Percentiles rank a stretch among this genome's conserved stretches.
phyloP scores from a whole-genome alignment of 805 yeast genomes.

The Suhomyces faveliae region DNA sequence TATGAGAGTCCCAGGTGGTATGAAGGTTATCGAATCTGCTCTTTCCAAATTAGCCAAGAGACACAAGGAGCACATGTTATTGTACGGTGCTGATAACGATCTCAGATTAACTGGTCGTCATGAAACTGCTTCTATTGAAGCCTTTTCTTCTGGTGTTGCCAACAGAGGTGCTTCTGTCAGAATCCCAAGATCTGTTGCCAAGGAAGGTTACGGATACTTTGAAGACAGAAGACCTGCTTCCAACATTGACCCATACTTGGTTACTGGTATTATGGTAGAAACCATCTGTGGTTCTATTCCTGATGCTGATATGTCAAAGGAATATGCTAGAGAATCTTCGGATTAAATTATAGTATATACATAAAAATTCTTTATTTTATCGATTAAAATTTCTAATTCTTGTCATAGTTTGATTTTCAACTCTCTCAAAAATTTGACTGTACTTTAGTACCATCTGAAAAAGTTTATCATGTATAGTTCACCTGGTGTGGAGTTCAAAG shows the following conservation, averaged over 20 bases:
- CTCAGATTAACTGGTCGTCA: constrained; percentile 96
- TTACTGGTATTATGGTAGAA: constrained; percentile 97
- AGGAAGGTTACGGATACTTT: constrained; percentile 96
- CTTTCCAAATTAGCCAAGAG: constrained; percentile 91
- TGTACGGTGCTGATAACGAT: constrained; percentile 95
- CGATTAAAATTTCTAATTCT: constrained; percentile 2
- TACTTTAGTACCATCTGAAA: background rate
- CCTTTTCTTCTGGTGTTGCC: constrained; percentile 96
- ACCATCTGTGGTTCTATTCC: constrained; percentile 93
- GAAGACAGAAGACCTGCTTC: constrained; percentile 99
- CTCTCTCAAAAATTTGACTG: background rate
- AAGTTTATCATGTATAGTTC: constrained; percentile 1
- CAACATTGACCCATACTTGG: constrained; percentile 98
- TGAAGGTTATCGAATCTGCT: constrained; percentile 90
- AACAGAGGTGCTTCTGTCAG: constrained; percentile 99
- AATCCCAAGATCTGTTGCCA: constrained; percentile 98
- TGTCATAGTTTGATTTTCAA: constrained; percentile 2
- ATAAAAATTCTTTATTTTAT: background rate
- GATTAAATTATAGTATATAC: constrained; percentile 17
- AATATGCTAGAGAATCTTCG: constrained; percentile 70
- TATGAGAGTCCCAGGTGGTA: constrained; percentile 96
- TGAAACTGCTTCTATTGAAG: constrained; percentile 93
- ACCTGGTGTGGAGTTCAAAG: constrained; percentile 1
- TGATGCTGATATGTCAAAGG: constrained; percentile 92
- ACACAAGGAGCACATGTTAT: constrained; percentile 92